phyloP scores from a whole-genome alignment of 1,284 basidiomycete genomes.

The Tilletia horrida region DNA sequence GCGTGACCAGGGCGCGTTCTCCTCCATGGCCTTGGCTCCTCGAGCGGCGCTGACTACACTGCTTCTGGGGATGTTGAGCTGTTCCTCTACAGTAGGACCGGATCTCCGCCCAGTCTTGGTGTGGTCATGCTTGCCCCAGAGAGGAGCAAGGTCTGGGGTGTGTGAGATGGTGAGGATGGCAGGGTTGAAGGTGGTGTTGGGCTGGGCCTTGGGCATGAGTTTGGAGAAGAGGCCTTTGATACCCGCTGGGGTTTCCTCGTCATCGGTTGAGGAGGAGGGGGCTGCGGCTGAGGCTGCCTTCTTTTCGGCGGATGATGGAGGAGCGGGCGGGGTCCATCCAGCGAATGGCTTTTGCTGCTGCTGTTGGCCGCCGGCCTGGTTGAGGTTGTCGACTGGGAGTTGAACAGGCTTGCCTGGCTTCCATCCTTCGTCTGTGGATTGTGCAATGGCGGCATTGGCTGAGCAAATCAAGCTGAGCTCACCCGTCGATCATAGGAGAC shows the following conservation, averaged over 20 bases:
- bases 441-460: background rate
- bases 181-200: slow-evolving; percentile 11
- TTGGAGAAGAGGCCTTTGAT: slow-evolving; percentile 2
- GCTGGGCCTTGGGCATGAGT: background rate
- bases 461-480: no score
- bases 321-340: background rate
- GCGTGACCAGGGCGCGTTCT: background rate
- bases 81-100: slow-evolving; percentile 1
- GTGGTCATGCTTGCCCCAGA: background rate
- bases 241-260: background rate
- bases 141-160: background rate
- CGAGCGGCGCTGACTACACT: slow-evolving; percentile 11
- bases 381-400: background rate
- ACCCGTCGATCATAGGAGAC: no score
- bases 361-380: background rate
- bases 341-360: background rate
- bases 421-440: slow-evolving; percentile 11
- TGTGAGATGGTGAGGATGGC: background rate
- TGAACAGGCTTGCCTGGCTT: slow-evolving; percentile 4
- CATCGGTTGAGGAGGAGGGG: background rate
- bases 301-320: background rate
- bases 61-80: slow-evolving; percentile 6
- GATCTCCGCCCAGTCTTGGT: background rate
- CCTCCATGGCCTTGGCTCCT: background rate
- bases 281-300: background rate